Evolutionary conservation across 1,139 yeast genomes (phyloP).

Genomic region (Scheffersomyces illinoinensis): DNA sequence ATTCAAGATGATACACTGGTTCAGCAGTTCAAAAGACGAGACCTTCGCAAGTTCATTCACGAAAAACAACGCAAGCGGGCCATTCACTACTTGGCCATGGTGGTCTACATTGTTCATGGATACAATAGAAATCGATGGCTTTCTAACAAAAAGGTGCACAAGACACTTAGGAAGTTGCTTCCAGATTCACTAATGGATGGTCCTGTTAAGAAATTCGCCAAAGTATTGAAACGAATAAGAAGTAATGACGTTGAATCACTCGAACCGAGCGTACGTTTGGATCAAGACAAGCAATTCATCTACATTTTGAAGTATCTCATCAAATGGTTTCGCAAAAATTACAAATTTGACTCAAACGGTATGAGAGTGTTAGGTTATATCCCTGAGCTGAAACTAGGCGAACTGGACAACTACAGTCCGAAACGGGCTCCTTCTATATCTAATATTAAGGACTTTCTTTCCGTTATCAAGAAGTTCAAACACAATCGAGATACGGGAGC

Average conservation of each 20-base stretch:
- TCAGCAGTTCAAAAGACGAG: conserved; percentile 1
- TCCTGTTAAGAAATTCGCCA: conserved; percentile 19
- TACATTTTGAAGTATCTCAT: conserved; percentile 35
- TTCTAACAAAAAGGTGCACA: conserved; percentile 19
- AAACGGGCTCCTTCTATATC: conserved; percentile 17
- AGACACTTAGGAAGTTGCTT: conserved; percentile 24
- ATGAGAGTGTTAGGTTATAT: conserved; percentile 34
- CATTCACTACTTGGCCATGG: conserved; percentile 28
- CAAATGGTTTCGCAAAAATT: conserved; percentile 41
- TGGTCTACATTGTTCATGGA: conserved; percentile 26
- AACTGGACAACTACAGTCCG: conserved; percentile 21
- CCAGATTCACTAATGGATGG: conserved; percentile 23
- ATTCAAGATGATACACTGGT: conserved; percentile 1
- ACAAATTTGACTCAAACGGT: conserved; percentile 34
- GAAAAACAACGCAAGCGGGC: conserved; percentile 12
- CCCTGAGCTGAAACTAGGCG: conserved; percentile 11
- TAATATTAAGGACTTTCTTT: conserved; percentile 13
- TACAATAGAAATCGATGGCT: conserved; percentile 26
- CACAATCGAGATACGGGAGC: conserved; percentile 43
- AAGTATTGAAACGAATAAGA: conserved; percentile 6
- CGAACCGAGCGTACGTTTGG: neutral
- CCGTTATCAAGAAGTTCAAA: conserved; percentile 24
- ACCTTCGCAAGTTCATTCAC: conserved; percentile 1
- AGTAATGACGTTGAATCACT: neutral
- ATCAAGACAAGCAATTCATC: conserved; percentile 24